These are phyloP conservation scores for Aureoboletus auriporus DNA, from an alignment of 768 basidiomycete species.

Conservation along the genomic window DNA sequence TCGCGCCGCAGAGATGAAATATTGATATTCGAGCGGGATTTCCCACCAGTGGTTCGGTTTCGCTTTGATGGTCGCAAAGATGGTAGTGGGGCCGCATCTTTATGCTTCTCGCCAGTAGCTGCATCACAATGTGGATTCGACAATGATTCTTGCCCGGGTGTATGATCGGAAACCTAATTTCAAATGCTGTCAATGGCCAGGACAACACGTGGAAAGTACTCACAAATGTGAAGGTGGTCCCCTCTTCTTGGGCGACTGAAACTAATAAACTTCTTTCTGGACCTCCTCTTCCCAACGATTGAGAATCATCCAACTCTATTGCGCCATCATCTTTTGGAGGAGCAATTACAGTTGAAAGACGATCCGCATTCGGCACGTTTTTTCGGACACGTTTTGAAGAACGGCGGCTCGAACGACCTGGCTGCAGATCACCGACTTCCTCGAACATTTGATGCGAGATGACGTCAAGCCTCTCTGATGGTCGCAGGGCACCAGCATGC, in stretches of 20 bases:
- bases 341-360: neutral
- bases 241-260: neutral
- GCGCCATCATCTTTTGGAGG: neutral
- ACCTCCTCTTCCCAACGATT: neutral
- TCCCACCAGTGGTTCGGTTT: constrained; percentile 11
- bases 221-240: neutral
- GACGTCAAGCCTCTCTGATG: neutral
- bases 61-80: constrained; percentile 21
- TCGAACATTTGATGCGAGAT: neutral
- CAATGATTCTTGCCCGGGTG: neutral
- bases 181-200: neutral
- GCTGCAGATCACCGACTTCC: neutral
- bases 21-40: constrained; percentile 46
- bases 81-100: neutral
- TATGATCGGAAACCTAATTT: constrained; percentile 1
- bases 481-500: too few species aligned
- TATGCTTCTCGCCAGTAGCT: constrained; percentile 13
- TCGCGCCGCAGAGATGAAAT: constrained; percentile 77
- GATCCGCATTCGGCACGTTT: neutral
- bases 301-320: neutral
- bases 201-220: neutral
- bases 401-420: neutral
- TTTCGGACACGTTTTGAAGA: constrained; percentile 5
- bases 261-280: neutral
- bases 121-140: neutral